These are phyloP conservation scores for Claviceps digitariae DNA, from an alignment of 2,329 filamentous ascomycete genomes.

Conservation along the genomic window DNA sequence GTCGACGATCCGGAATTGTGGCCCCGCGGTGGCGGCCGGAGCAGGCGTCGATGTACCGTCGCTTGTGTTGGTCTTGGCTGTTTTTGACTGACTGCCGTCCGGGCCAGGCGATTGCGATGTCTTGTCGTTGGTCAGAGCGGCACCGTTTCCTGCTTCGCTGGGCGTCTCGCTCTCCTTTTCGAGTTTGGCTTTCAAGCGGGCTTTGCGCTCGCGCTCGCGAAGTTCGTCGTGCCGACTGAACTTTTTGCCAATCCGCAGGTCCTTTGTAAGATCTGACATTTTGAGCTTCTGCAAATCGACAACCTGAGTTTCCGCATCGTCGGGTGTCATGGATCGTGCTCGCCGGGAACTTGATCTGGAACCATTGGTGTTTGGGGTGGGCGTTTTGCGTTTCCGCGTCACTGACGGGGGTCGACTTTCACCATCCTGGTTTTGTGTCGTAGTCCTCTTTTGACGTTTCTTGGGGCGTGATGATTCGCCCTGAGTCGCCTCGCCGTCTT, in stretches of 20 bases:
- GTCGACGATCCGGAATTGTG: slow-evolving; percentile 51
- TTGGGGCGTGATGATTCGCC: slow-evolving; percentile 10
- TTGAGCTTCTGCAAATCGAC: slow-evolving; percentile 55
- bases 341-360: slow-evolving; percentile 16
- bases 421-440: slow-evolving; percentile 11
- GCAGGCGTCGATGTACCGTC: slow-evolving; percentile 3
- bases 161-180: slow-evolving; percentile 14
- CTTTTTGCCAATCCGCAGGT: slow-evolving; percentile 58
- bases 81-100: neutral
- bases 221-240: slow-evolving; percentile 64
- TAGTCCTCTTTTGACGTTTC: slow-evolving; percentile 21
- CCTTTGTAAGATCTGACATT: slow-evolving; percentile 60
- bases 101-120: slow-evolving; percentile 8
- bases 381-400: slow-evolving; percentile 16
- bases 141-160: slow-evolving; percentile 8
- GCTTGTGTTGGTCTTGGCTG: slow-evolving; percentile 6
- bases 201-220: slow-evolving; percentile 47
- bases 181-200: slow-evolving; percentile 18
- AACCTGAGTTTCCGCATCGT: slow-evolving; percentile 45
- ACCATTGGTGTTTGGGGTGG: slow-evolving; percentile 9
- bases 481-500: neutral
- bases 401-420: slow-evolving; percentile 8
- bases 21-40: slow-evolving; percentile 24
- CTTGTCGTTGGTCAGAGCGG: neutral
- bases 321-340: slow-evolving; percentile 42